Evolutionary conservation across 306 rosid species (phyloP).

Genomic region (Cajanus cajan): DNA sequence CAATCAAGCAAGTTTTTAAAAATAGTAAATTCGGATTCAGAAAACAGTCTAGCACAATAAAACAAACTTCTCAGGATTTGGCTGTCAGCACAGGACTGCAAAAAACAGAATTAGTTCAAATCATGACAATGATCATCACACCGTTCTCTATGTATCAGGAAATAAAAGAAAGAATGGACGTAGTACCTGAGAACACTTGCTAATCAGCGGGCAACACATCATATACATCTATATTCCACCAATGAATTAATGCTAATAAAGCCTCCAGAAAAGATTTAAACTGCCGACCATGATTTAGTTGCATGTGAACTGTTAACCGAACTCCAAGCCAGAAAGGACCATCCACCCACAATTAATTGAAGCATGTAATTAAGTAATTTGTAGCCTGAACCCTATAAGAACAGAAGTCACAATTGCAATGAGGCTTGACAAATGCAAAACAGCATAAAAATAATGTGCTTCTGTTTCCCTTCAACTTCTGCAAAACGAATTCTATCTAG

Average conservation of each 20-base stretch:
- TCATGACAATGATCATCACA: background rate
- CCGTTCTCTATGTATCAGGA: background rate
- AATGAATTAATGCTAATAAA: background rate
- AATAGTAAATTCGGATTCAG: background rate
- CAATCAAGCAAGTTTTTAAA: background rate
- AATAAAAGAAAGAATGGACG: background rate
- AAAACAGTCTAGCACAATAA: background rate
- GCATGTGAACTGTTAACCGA: constrained; percentile 17
- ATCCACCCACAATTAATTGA: background rate
- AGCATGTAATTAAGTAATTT: background rate
- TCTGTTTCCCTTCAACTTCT: constrained; percentile 33
- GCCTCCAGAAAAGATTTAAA: constrained; percentile 16
- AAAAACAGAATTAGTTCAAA: constrained; percentile 7
- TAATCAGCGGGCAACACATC: background rate
- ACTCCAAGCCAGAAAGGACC: constrained; percentile 26
- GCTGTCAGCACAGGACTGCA: constrained; percentile 8
- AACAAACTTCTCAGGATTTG: background rate
- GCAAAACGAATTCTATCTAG: constrained; percentile 31
- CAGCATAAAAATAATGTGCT: background rate
- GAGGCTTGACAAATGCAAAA: constrained; percentile 14
- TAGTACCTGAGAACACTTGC: constrained; percentile 21
- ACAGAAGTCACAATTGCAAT: constrained; percentile 6
- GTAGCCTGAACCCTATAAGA: constrained; percentile 11
- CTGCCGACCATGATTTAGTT: constrained; percentile 15
- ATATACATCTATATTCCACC: background rate